Percentiles rank a stretch among this genome's conserved stretches.
Conservation (phyloP, 768 basidiomycete species). For the Pleurotus tuber-regium region DNA sequence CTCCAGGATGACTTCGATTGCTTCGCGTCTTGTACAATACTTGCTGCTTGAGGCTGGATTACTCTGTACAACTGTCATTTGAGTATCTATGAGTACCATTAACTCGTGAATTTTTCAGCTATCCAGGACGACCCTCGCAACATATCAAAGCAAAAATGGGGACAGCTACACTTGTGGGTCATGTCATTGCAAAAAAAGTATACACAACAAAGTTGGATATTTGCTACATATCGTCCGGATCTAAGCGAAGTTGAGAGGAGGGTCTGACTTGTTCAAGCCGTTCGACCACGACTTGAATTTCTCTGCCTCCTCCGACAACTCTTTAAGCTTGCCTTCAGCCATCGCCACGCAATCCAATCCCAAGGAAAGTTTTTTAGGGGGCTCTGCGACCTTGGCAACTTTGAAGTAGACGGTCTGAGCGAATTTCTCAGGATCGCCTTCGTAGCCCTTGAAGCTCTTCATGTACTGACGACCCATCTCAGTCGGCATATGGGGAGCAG, state of each 20-base stretch:
- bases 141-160: no score
- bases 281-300: conserved; percentile 6
- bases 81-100: no score
- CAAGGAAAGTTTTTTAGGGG: conserved; percentile 2
- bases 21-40: no score
- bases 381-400: background rate
- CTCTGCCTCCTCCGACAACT: background rate
- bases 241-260: conserved; percentile 9
- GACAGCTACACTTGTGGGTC: no score
- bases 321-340: conserved; percentile 6
- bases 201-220: no score
- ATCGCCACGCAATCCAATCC: conserved; percentile 2
- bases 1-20: no score
- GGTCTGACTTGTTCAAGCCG: conserved; percentile 10
- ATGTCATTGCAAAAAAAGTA: no score
- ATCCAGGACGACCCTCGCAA: no score
- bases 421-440: conserved; percentile 11
- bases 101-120: no score
- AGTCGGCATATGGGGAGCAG: conserved; percentile 7
- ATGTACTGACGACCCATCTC: conserved; percentile 2
- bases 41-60: no score
- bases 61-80: no score
- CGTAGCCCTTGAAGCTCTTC: conserved; percentile 8
- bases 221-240: no score
- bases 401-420: conserved; percentile 10